These are phyloP conservation scores for Scytalidium sp. DNA, from an alignment of 2,329 filamentous ascomycete genomes.

Conservation along the genomic window DNA sequence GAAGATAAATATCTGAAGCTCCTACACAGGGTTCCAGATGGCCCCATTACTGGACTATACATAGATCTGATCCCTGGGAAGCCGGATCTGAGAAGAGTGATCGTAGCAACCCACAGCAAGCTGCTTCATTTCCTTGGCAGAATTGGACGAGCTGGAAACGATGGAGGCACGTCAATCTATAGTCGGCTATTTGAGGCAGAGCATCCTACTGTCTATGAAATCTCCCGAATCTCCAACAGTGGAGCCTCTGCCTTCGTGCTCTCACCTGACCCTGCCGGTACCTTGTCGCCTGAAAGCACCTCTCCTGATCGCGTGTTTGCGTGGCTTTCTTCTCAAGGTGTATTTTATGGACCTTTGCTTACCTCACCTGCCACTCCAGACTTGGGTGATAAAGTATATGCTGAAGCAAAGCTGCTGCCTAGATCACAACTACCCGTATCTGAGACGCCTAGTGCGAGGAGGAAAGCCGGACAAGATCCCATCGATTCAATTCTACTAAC, in stretches of 20 bases:
- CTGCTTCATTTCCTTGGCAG: conserved; percentile 81
- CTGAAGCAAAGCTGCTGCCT: conserved; percentile 74
- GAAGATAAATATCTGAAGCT: conserved; percentile 90
- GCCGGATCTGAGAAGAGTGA: conserved; percentile 69
- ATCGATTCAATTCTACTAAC: conserved; percentile 81
- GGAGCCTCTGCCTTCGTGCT: conserved; percentile 68
- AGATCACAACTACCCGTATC: conserved; percentile 69
- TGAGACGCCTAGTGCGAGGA: conserved; percentile 62
- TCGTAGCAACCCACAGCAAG: conserved; percentile 75
- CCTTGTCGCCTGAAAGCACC: conserved; percentile 50
- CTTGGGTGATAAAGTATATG: conserved; percentile 72
- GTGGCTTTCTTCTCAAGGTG: conserved; percentile 84
- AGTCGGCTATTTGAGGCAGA: conserved; percentile 85
- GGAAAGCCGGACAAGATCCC: conserved; percentile 64
- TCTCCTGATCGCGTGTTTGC: conserved; percentile 74
- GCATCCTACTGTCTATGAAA: conserved; percentile 72
- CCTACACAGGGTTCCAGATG: conserved; percentile 79
- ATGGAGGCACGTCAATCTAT: conserved; percentile 83
- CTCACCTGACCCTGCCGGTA: conserved; percentile 69
- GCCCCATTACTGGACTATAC: conserved; percentile 82
- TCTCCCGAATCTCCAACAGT: conserved; percentile 55
- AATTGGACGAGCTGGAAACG: conserved; percentile 67
- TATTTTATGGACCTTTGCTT: conserved; percentile 81
- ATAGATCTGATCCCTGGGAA: conserved; percentile 68
- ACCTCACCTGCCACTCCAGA: conserved; percentile 57